Evolutionary conservation across 768 basidiomycete species (phyloP).

Genomic region (Cyclocybe aegerita): DNA sequence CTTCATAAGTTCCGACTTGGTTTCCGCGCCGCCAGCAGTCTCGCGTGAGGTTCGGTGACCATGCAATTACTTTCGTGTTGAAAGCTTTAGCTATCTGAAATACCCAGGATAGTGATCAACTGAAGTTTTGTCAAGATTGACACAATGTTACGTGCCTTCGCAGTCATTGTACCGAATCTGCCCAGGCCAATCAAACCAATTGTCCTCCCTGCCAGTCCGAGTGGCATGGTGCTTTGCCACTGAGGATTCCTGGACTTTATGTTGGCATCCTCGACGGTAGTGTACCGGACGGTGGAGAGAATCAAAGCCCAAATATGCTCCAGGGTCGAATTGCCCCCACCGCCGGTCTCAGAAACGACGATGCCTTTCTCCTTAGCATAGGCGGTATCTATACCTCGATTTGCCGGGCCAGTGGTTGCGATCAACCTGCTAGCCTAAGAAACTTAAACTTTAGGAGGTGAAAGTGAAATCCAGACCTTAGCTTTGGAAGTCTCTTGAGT

Average conservation of each 20-base stretch:
- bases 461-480: constrained; percentile 35
- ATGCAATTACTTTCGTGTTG: constrained; percentile 57
- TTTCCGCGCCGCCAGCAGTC: constrained; percentile 48
- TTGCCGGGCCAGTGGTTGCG: constrained; percentile 53
- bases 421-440: constrained; percentile 36
- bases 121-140: neutral
- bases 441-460: neutral
- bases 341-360: constrained; percentile 48
- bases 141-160: constrained; percentile 30
- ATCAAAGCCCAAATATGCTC: constrained; percentile 67
- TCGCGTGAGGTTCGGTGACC: constrained; percentile 64
- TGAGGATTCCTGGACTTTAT: constrained; percentile 41
- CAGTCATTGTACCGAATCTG: constrained; percentile 51
- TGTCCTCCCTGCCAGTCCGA: constrained; percentile 52
- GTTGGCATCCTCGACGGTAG: constrained; percentile 48
- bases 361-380: constrained; percentile 50
- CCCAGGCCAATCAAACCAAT: constrained; percentile 66
- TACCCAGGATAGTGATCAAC: constrained; percentile 1
- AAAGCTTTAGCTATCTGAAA: constrained; percentile 59
- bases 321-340: constrained; percentile 46
- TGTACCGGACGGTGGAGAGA: constrained; percentile 50
- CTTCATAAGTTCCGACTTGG: constrained; percentile 53
- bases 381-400: constrained; percentile 48
- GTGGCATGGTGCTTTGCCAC: constrained; percentile 56
- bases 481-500: constrained; percentile 55